Base-by-base conservation (phyloP, 768 basidiomycete genomes). In the Xanthoconium stramineum region DNA sequence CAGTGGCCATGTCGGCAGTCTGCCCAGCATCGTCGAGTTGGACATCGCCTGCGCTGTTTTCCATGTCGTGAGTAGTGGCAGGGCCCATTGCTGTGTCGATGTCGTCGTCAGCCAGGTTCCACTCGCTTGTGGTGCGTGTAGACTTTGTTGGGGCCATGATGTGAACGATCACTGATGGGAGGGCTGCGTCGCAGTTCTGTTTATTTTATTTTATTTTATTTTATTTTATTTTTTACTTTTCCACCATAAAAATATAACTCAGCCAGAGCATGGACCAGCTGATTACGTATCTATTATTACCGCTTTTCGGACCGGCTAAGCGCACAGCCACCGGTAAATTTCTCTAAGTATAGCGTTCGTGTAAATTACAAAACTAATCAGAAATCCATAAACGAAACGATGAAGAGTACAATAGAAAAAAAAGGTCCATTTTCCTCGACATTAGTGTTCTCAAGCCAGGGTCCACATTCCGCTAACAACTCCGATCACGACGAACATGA, bases 81-180 rank as follows among this genome's bases (percentile, higher is more conserved):
- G 82, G 74, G 3, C 71, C 71, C 72, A 82, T 72, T 69, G 55
- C 51, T 44, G 79, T 69, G 56, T 76, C 78, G 59, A 78, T 76
- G 57, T 78, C 73, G 69, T 81, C 72, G 64, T 72, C 72, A 59
- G 70, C 72, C 60, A 78, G 71, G 59, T 70, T 75, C 83, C 83
- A 84, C 67, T 74, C 79, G 15, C 43, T 17, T 3, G 62, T 39
- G 35, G 56, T 47, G 44, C 48, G 63, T 49, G 65, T 54, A 35
- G 33, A 35, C 51, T 59, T 68, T 47, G 65, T 57, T 42, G 65
- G 56, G n/a, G 66, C 65, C 65, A 66, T 66, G 24, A 24, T 24
- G 24, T 24, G 24, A 24, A 24, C 24, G 24, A 24, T 24, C 24
- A 24, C 24, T 24, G 24, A 24, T 24, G 24, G 36, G 38, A 1